Percentiles rank a stretch among this genome's conserved stretches.
These are phyloP conservation scores for Agroathelia rolfsii DNA, from an alignment of 1,284 basidiomycete species.

Conservation along the genomic window DNA sequence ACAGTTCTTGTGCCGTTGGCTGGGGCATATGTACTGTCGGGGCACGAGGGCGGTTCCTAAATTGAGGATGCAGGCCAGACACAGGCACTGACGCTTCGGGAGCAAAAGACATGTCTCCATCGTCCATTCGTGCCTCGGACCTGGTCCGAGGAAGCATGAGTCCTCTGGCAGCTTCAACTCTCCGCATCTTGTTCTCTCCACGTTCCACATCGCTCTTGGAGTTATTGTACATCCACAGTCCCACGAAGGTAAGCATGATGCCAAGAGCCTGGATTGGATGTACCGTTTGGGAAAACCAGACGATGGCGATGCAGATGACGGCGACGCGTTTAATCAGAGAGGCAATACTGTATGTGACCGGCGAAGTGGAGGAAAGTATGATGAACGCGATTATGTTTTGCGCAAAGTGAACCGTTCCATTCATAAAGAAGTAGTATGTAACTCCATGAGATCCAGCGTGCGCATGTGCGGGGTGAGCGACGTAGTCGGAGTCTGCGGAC, in stretches of 20 bases:
- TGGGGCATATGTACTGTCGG: constrained; percentile 17
- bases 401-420: constrained; percentile 92
- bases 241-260: constrained; percentile 83
- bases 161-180: constrained; percentile 75
- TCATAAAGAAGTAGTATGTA: constrained; percentile 74
- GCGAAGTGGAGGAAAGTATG: constrained; percentile 91
- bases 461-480: constrained; percentile 39
- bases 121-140: constrained; percentile 38
- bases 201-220: constrained; percentile 89
- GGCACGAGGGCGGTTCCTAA: constrained; percentile 17
- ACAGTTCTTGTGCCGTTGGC: constrained; percentile 5
- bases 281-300: constrained; percentile 91
- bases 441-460: constrained; percentile 45
- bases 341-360: constrained; percentile 98
- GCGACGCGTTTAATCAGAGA: constrained; percentile 96
- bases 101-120: constrained; percentile 29
- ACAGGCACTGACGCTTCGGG: constrained; percentile 14
- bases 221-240: constrained; percentile 94
- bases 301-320: constrained; percentile 94
- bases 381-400: constrained; percentile 98
- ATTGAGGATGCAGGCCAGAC: constrained; percentile 11
- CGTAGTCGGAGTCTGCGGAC: constrained; percentile 27
- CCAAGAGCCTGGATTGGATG: constrained; percentile 81
- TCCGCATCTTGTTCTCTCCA: constrained; percentile 80
- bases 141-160: constrained; percentile 66